Base-by-base conservation (phyloP, 179 eudicot species). In the Kewa caespitosa region DNA sequence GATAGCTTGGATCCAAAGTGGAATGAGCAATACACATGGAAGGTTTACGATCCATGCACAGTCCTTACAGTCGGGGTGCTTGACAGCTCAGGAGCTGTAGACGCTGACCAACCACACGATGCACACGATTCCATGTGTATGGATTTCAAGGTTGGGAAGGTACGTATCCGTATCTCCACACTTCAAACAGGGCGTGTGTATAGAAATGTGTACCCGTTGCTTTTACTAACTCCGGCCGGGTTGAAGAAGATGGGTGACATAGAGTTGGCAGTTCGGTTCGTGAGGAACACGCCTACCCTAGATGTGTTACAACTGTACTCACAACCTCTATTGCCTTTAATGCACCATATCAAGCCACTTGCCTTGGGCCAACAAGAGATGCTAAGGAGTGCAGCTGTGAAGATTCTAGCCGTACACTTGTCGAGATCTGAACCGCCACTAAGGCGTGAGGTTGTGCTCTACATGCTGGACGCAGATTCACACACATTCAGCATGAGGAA, bases 1-100 rank as follows among this genome's bases (percentile, higher is more conserved):
- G 91, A 92, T 42, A 79, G 83, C 57, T 69, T 91, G 71, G 97
- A 95, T 38, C 99, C 99, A 0, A 90, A 84, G 43, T 95, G 99
- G 99, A 95, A 95, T 25, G 99, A 95, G 86, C 99, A 95, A 74
- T 95, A 95, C 81, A 89, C 97, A 30, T 95, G 97, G 97, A 83
- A 86, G 74, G 99, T 92, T 0, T 91, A 92, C 32, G 99, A 95
- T 68, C 97, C 97, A 0, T 95, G 94, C 50, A 92, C 99, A 0
- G 93, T 90, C 65, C 70, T 95, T 64, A 95, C 89, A 27, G 64
- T 95, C 6, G 97, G 97, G 31, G 91, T 95, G 15, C 93, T 95
- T 27, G 99, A 95, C 38, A 89, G 90, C 46, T 85, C 81, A 65
- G 90, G 86, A 63, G 82, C 34, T 52, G 72, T 69, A 14, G 94